These are phyloP conservation scores for Stachybotrys echinatus DNA, from an alignment of 2,329 filamentous ascomycete genomes.

Conservation along the genomic window DNA sequence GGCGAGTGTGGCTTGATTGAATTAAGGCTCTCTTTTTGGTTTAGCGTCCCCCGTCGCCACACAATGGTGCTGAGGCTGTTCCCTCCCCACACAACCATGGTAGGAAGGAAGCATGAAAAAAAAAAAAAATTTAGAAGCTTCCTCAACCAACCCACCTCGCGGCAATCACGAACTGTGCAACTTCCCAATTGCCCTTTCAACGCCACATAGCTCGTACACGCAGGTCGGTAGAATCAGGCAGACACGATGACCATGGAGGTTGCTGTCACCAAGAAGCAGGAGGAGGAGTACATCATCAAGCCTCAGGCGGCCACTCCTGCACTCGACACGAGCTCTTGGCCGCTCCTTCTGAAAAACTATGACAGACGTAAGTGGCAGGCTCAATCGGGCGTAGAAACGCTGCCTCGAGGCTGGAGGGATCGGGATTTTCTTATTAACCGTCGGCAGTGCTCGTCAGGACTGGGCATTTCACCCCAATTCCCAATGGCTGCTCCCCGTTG, in stretches of 20 bases:
- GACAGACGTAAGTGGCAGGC: constrained; percentile 64
- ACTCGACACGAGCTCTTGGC: constrained; percentile 85
- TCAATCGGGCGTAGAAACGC: background rate
- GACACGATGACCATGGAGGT: constrained; percentile 43
- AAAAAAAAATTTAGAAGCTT: constrained; percentile 28
- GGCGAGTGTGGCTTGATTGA: background rate
- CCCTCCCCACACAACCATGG: background rate
- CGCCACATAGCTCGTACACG: constrained; percentile 15
- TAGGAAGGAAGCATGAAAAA: constrained; percentile 1
- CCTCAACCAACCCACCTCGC: constrained; percentile 17
- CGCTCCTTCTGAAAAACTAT: constrained; percentile 93
- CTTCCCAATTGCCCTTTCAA: constrained; percentile 13
- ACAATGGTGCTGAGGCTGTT: background rate
- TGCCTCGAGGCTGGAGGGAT: background rate
- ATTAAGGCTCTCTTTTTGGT: background rate
- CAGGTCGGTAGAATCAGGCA: constrained; percentile 7
- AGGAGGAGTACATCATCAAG: constrained; percentile 84
- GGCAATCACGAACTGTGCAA: constrained; percentile 21
- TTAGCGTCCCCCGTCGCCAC: background rate
- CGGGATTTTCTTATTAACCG: background rate
- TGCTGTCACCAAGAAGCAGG: constrained; percentile 34
- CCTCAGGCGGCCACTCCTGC: constrained; percentile 75
- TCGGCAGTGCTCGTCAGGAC: constrained; percentile 79
- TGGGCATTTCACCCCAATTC: constrained; percentile 95
- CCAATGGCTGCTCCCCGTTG: constrained; percentile 83